Evolutionary conservation across 2,329 filamentous ascomycete genomes (phyloP).

Genomic region (Metarhizium rileyi): DNA sequence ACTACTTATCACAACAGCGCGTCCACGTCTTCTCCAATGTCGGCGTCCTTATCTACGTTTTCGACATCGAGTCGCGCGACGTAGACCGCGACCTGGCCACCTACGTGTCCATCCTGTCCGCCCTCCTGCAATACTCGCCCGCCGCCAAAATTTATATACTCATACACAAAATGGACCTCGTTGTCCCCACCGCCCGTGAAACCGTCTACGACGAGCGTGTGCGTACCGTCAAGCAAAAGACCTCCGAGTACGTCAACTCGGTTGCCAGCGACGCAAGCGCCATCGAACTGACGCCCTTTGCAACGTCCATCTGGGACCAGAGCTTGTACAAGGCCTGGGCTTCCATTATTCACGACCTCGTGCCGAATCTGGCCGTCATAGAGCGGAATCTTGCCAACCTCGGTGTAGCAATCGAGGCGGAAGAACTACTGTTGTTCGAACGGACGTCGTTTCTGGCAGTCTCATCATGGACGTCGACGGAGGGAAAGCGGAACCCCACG

Average conservation of each 20-base stretch:
- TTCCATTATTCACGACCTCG: constrained; percentile 92
- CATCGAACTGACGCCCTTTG: constrained; percentile 69
- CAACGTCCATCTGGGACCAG: constrained; percentile 98
- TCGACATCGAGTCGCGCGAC: constrained; percentile 94
- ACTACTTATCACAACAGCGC: constrained; percentile 91
- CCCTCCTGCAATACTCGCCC: constrained; percentile 74
- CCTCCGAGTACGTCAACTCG: constrained; percentile 40
- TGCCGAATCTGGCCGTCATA: constrained; percentile 85
- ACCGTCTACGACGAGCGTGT: constrained; percentile 78
- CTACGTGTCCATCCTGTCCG: constrained; percentile 82
- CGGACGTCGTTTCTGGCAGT: constrained; percentile 93
- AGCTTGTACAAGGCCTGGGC: constrained; percentile 98
- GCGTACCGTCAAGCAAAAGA: constrained; percentile 65
- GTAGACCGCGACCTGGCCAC: constrained; percentile 88
- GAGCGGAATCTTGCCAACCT: constrained; percentile 77
- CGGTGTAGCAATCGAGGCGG: constrained; percentile 77
- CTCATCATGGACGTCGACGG: constrained; percentile 74
- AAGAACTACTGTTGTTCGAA: constrained; percentile 92
- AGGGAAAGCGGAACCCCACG: constrained; percentile 73
- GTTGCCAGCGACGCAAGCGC: constrained; percentile 21
- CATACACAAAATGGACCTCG: constrained; percentile 98
- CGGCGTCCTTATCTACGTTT: constrained; percentile 96
- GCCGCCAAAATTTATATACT: constrained; percentile 83
- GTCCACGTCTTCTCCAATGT: constrained; percentile 95
- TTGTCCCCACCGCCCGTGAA: constrained; percentile 69